phyloP scores from a whole-genome alignment of 78 protist genomes.

The Dictyostelium brefeldianum region DNA sequence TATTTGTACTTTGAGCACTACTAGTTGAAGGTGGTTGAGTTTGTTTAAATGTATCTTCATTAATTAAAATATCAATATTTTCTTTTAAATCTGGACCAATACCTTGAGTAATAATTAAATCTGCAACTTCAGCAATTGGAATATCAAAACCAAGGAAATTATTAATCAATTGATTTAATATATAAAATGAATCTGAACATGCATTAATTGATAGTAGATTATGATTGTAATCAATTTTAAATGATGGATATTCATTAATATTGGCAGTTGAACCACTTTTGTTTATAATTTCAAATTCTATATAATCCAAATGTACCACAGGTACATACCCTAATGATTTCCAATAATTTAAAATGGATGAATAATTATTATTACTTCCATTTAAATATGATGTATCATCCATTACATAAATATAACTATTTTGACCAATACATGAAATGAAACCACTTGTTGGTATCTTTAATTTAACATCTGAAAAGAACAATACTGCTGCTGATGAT shows the following conservation, averaged over 20 bases:
- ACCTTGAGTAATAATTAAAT: slow-evolving; percentile 63
- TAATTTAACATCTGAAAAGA: slow-evolving; percentile 57
- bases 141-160: slow-evolving; percentile 80
- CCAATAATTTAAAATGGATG: slow-evolving; percentile 49
- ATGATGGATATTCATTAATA: slow-evolving; percentile 29
- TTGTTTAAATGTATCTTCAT: slow-evolving; percentile 64
- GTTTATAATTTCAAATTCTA: slow-evolving; percentile 33
- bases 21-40: background rate
- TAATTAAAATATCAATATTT: slow-evolving; percentile 73
- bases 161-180: slow-evolving; percentile 45
- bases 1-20: background rate
- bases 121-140: slow-evolving; percentile 73
- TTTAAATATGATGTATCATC: slow-evolving; percentile 25
- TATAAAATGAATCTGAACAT: slow-evolving; percentile 69
- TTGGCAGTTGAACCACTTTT: too few relatives aligned
- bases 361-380: background rate
- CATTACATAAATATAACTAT: slow-evolving; percentile 44
- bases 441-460: background rate
- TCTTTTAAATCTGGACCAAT: slow-evolving; percentile 67
- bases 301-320: slow-evolving; percentile 36
- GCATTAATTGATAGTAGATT: slow-evolving; percentile 36
- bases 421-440: slow-evolving; percentile 41
- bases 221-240: slow-evolving; percentile 54
- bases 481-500: slow-evolving; percentile 40
- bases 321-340: slow-evolving; percentile 49